Conservation (phyloP, 148 eudicot species). For the Amaranthus palmeri region DNA sequence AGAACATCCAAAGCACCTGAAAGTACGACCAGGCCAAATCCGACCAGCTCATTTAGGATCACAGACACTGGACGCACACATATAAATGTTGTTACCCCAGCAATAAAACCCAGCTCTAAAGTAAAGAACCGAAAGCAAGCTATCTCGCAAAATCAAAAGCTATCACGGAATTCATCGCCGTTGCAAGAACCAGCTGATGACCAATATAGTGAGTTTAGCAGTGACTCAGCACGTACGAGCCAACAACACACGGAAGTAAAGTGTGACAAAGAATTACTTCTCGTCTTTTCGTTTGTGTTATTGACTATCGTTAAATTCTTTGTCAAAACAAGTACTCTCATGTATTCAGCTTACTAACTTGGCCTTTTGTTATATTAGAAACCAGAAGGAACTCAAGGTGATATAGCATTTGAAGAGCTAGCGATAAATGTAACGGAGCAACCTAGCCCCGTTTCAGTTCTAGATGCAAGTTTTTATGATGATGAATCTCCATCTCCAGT, state of each 20-base stretch:
- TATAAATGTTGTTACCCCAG: constrained; percentile 23
- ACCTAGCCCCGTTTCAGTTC: constrained; percentile 89
- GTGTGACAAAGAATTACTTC: constrained; percentile 12
- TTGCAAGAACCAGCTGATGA: constrained; percentile 23
- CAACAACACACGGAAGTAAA: constrained; percentile 33
- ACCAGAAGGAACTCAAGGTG: constrained; percentile 26
- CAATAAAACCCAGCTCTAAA: constrained; percentile 27
- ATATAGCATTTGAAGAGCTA: constrained; percentile 33
- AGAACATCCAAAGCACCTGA: constrained; percentile 27
- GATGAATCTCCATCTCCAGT: constrained; percentile 81
- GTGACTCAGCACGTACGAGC: constrained; percentile 27
- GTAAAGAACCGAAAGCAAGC: constrained; percentile 29
- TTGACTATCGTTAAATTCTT: not conserved
- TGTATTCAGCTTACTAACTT: constrained; percentile 10
- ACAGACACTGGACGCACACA: constrained; percentile 34
- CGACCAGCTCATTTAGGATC: constrained; percentile 25
- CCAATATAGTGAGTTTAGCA: constrained; percentile 27
- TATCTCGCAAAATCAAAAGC: constrained; percentile 25
- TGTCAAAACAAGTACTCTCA: constrained; percentile 4
- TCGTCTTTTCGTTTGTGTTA: not conserved
- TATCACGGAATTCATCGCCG: constrained; percentile 27
- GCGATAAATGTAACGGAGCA: constrained; percentile 48
- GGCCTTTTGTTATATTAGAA: constrained; percentile 30
- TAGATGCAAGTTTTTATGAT: constrained; percentile 53
- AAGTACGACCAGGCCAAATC: constrained; percentile 23